Conservation (phyloP, 2,329 filamentous ascomycete genomes). For the Hypocreales sp. region DNA sequence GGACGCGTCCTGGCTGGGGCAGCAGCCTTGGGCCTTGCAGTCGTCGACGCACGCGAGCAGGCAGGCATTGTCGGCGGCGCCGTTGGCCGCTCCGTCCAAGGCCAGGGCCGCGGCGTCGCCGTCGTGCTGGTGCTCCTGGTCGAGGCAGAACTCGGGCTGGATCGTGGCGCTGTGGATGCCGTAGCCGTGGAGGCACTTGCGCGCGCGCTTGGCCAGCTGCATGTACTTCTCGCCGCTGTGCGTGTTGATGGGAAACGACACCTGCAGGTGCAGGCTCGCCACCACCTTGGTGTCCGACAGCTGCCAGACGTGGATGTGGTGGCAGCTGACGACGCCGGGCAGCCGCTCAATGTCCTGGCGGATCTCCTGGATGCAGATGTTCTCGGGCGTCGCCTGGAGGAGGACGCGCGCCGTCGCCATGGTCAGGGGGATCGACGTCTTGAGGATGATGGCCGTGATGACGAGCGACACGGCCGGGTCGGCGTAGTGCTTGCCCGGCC, state of each 20-base stretch:
- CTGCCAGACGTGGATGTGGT: conserved; percentile 97
- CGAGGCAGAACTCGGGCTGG: conserved; percentile 72
- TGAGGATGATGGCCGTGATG: conserved; percentile 69
- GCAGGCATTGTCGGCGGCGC: conserved; percentile 20
- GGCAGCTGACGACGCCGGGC: conserved; percentile 75
- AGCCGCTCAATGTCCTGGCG: conserved; percentile 79
- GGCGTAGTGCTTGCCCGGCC: conserved; percentile 68
- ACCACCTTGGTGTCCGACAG: conserved; percentile 89
- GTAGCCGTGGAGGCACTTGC: conserved; percentile 83
- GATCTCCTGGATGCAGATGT: conserved; percentile 78
- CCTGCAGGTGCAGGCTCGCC: conserved; percentile 83
- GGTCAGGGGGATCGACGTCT: conserved; percentile 64
- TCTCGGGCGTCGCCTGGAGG: conserved; percentile 82
- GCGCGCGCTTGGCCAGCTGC: conserved; percentile 67
- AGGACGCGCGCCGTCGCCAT: conserved; percentile 74
- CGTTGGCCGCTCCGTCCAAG: conserved; percentile 17
- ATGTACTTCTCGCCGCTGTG: conserved; percentile 74
- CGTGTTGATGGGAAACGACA: conserved; percentile 77
- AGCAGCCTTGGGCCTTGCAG: conserved; percentile 17
- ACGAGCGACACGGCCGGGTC: conserved; percentile 87
- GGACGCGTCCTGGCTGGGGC: conserved; percentile 14
- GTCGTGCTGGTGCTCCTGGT: conserved; percentile 25
- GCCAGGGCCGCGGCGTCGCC: conserved; percentile 18
- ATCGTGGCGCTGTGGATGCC: conserved; percentile 97
- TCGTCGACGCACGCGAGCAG: conserved; percentile 31